Conservation (phyloP, 768 basidiomycete species). For the Candolleomyces aberdarensis region DNA sequence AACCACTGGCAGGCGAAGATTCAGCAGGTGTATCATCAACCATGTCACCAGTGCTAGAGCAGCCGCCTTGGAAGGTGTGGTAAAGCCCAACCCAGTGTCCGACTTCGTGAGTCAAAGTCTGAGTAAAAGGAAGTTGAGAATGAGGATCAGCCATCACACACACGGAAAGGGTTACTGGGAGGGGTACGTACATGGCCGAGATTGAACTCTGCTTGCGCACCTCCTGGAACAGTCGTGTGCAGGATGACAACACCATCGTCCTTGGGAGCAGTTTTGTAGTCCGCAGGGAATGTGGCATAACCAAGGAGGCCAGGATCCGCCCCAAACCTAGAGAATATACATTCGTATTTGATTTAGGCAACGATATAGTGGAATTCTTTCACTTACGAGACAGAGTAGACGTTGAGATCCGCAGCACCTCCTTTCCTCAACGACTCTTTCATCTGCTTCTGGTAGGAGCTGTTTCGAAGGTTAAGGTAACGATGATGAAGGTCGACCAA, state of each 20-base stretch:
- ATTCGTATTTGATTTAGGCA: background rate
- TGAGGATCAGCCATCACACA: conserved; percentile 1
- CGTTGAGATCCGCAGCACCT: conserved; percentile 32
- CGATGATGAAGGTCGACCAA: background rate
- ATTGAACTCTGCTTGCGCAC: conserved; percentile 32
- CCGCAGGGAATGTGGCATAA: conserved; percentile 41
- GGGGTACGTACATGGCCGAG: conserved; percentile 23
- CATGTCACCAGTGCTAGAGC: conserved; percentile 31
- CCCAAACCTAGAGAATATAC: conserved; percentile 21
- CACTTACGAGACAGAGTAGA: conserved; percentile 37
- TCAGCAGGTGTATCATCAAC: conserved; percentile 40
- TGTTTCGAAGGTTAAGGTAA: background rate
- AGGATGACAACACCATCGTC: conserved; percentile 39
- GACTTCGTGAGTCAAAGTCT: conserved; percentile 43
- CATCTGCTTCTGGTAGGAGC: conserved; percentile 32
- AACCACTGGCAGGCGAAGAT: conserved; percentile 28
- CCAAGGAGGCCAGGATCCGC: conserved; percentile 33
- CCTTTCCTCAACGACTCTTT: conserved; percentile 36
- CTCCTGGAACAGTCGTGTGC: conserved; percentile 29
- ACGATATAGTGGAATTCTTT: background rate
- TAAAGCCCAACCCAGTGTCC: conserved; percentile 48
- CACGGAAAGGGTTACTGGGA: background rate
- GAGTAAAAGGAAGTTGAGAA: conserved; percentile 15
- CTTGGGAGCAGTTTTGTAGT: conserved; percentile 23
- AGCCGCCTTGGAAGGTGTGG: conserved; percentile 44